Evolutionary conservation across 2,329 filamentous ascomycete species (phyloP).

Genomic region (Xylariaceae sp.): DNA sequence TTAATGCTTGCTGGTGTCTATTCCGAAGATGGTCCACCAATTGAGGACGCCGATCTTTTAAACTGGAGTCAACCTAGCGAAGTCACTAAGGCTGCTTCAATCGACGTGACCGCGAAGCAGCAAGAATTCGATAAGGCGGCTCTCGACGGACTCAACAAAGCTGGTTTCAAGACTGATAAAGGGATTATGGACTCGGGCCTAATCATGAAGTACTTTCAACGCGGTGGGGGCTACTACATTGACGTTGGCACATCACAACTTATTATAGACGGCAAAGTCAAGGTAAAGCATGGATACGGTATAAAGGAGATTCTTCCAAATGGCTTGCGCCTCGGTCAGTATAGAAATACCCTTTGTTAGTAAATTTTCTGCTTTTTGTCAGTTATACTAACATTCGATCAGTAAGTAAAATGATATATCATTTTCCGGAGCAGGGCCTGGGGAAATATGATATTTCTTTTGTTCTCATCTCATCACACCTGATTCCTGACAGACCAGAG

Average conservation of each 20-base stretch:
- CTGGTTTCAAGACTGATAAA: constrained; percentile 55
- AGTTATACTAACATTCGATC: no score
- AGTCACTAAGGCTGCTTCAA: constrained; percentile 57
- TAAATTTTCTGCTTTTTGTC: no score
- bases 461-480: no score
- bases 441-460: no score
- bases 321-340: constrained; percentile 39
- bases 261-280: constrained; percentile 54
- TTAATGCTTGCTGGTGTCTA: constrained; percentile 51
- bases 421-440: no score
- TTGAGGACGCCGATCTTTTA: constrained; percentile 63
- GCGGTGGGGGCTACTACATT: constrained; percentile 59
- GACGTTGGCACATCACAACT: constrained; percentile 52
- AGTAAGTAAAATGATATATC: no score
- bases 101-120: constrained; percentile 38
- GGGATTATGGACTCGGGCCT: constrained; percentile 54
- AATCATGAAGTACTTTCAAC: constrained; percentile 56
- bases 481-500: no score
- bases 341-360: no score
- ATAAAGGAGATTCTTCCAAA: constrained; percentile 42
- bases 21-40: constrained; percentile 50
- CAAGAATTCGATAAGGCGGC: constrained; percentile 34
- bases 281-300: constrained; percentile 48
- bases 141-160: constrained; percentile 48
- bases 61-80: constrained; percentile 54